Evolutionary conservation across 495 filamentous ascomycete species (phyloP).

Genomic region (Annulohypoxylon moriforme): DNA sequence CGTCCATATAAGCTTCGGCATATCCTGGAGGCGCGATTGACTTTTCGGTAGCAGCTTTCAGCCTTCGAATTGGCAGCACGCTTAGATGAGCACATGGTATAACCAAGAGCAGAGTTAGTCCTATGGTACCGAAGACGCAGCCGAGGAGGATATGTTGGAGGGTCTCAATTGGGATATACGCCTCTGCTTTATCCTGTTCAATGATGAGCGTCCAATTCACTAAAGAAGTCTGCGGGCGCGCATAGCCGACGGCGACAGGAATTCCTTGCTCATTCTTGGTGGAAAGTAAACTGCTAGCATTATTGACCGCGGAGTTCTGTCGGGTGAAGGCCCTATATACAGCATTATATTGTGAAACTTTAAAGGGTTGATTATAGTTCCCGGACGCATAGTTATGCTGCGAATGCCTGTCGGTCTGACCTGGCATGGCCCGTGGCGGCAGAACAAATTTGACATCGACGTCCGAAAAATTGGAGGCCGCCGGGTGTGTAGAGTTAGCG

Average conservation of each 20-base stretch:
- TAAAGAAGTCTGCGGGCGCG: conserved; percentile 69
- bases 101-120: conserved; percentile 71
- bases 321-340: conserved; percentile 64
- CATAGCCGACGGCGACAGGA: conserved; percentile 76
- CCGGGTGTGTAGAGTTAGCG: conserved; percentile 50
- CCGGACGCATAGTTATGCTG: conserved; percentile 55
- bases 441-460: conserved; percentile 60
- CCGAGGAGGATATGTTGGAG: conserved; percentile 81
- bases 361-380: conserved; percentile 63
- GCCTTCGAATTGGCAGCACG: conserved; percentile 79
- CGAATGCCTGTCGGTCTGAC: conserved; percentile 60
- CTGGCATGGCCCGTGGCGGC: conserved; percentile 51
- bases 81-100: conserved; percentile 82
- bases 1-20: conserved; percentile 57
- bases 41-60: conserved; percentile 81
- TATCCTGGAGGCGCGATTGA: conserved; percentile 74
- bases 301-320: conserved; percentile 61
- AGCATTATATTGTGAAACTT: conserved; percentile 66
- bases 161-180: conserved; percentile 76
- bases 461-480: conserved; percentile 52
- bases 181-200: conserved; percentile 78
- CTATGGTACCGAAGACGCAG: conserved; percentile 86
- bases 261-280: conserved; percentile 74
- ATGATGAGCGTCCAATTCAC: conserved; percentile 85
- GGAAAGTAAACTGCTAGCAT: conserved; percentile 71